A percentile compares a stretch with the other conserved stretches of the same genome.
phyloP scores from a whole-genome alignment of 2,329 filamentous ascomycete species.

The Colletotrichum falcatum region DNA sequence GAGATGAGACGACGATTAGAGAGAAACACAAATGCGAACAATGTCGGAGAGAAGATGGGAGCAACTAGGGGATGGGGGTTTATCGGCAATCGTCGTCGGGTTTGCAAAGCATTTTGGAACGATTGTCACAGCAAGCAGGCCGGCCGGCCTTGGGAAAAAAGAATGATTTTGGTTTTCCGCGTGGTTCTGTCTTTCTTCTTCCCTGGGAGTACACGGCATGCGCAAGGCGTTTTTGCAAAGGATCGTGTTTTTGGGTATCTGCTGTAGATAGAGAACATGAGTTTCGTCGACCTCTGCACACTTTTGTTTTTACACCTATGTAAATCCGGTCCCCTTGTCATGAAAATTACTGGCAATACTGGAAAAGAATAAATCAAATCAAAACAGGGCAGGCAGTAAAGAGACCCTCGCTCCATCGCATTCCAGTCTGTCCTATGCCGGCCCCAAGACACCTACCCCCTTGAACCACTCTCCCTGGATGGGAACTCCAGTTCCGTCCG shows the following conservation, averaged over 20 bases:
- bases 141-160: not conserved
- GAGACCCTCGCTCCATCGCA: no score
- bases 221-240: not conserved
- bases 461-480: no score
- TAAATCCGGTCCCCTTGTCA: no score
- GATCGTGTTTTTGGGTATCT: not conserved
- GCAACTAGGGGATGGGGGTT: constrained; percentile 2
- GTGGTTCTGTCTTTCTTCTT: not conserved
- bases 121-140: not conserved
- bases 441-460: no score
- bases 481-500: no score
- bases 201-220: not conserved
- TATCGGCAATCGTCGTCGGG: not conserved
- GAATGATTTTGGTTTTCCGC: not conserved
- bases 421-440: no score
- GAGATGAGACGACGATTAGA: not conserved
- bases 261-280: not conserved
- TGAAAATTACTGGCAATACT: no score
- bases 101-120: constrained; percentile 8
- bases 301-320: no score
- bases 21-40: constrained; percentile 1
- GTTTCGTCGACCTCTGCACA: not conserved
- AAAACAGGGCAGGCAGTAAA: no score
- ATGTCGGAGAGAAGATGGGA: not conserved
- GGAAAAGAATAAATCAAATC: no score